phyloP scores from a whole-genome alignment of 2,329 filamentous ascomycete species.

The Claviceps maximensis region DNA sequence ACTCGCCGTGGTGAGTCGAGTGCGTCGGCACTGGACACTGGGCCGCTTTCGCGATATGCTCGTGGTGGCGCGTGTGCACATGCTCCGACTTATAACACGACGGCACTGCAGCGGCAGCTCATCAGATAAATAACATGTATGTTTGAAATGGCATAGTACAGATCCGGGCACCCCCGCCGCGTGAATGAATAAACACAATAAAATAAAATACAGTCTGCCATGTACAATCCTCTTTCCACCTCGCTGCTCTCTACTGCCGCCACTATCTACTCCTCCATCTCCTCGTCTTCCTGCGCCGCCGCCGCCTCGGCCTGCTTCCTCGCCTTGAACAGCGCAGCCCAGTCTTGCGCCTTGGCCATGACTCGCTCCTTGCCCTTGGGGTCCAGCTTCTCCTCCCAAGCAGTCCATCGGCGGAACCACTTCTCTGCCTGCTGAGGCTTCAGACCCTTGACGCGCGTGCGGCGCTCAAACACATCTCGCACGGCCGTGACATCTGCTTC shows the following conservation, averaged over 20 bases:
- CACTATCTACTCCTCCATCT: constrained; percentile 8
- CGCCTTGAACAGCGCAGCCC: constrained; percentile 42
- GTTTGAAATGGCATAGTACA: too few relatives aligned
- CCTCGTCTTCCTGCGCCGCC: constrained; percentile 21
- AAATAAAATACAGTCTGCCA: background rate
- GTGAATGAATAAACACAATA: background rate
- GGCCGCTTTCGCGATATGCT: too few relatives aligned
- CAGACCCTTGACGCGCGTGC: constrained; percentile 53
- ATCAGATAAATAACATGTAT: too few relatives aligned
- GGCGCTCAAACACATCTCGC: constrained; percentile 70
- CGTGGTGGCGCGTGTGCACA: too few relatives aligned
- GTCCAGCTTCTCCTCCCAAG: constrained; percentile 70
- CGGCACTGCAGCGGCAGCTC: too few relatives aligned
- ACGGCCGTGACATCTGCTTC: constrained; percentile 43
- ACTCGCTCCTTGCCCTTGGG: constrained; percentile 55
- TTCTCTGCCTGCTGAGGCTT: constrained; percentile 74
- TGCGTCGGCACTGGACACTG: background rate
- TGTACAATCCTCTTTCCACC: background rate
- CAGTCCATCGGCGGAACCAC: constrained; percentile 85
- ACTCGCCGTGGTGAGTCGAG: too few relatives aligned
- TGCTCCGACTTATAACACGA: too few relatives aligned
- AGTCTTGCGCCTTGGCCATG: constrained; percentile 57
- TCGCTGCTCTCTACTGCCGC: background rate
- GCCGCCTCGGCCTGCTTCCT: constrained; percentile 27
- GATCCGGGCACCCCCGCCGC: background rate